These are phyloP conservation scores for Ceratocystis smalleyi DNA, from an alignment of 2,329 filamentous ascomycete species.

Conservation along the genomic window DNA sequence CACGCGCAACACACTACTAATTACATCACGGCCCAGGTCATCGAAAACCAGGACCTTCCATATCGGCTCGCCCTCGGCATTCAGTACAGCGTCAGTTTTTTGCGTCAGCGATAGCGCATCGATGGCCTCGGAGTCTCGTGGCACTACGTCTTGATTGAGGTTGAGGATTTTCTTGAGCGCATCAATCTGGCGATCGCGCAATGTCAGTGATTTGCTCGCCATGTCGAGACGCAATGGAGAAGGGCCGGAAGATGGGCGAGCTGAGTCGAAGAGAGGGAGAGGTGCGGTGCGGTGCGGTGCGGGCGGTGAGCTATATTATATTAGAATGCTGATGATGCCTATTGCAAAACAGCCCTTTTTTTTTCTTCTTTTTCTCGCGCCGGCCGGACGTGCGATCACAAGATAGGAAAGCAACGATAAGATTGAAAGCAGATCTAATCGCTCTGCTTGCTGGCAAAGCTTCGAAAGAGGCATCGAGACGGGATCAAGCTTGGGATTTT, in stretches of 20 bases:
- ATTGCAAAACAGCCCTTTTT: too few species aligned
- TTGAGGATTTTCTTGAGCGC: slow-evolving; percentile 94
- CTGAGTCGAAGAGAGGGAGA: neutral
- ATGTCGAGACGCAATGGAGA: neutral
- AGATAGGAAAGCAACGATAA: neutral
- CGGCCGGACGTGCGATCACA: too few species aligned
- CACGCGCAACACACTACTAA: slow-evolving; percentile 87
- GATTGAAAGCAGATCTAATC: neutral
- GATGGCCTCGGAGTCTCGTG: slow-evolving; percentile 48
- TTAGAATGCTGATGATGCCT: too few species aligned
- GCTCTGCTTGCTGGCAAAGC: neutral
- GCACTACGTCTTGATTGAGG: slow-evolving; percentile 59
- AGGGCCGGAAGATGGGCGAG: neutral
- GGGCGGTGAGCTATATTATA: neutral
- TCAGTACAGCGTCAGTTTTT: slow-evolving; percentile 63
- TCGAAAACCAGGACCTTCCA: slow-evolving; percentile 98
- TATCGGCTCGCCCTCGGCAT: slow-evolving; percentile 77
- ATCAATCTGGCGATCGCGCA: slow-evolving; percentile 15
- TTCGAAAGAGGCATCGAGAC: neutral
- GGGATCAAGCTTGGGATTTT: neutral
- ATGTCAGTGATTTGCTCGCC: slow-evolving; percentile 6
- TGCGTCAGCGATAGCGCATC: slow-evolving; percentile 32
- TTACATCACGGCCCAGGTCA: slow-evolving; percentile 77
- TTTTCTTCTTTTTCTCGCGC: too few species aligned
- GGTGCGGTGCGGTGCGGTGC: neutral